Percentiles rank a stretch among this genome's conserved stretches.
phyloP scores from a whole-genome alignment of 2,329 filamentous ascomycete species.

The Septoria petroselini region DNA sequence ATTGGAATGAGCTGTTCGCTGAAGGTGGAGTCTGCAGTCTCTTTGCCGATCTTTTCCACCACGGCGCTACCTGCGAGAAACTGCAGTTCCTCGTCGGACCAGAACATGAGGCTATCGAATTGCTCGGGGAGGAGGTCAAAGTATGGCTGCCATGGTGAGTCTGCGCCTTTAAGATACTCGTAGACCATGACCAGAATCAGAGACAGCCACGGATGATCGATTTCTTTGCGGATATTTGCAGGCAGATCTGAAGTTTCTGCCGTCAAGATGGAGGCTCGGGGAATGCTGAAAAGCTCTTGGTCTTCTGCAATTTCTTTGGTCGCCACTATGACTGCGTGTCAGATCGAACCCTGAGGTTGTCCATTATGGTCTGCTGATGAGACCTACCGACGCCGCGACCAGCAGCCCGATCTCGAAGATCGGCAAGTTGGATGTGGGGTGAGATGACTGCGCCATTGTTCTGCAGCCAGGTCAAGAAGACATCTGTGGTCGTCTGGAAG shows the following conservation, averaged over 20 bases:
- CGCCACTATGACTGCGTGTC: conserved; percentile 57
- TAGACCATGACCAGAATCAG: conserved; percentile 78
- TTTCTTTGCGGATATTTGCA: conserved; percentile 25
- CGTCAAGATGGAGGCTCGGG: conserved; percentile 67
- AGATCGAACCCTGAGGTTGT: conserved; percentile 2
- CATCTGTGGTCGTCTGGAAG: conserved; percentile 44
- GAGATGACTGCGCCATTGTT: conserved; percentile 54
- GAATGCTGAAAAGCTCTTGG: conserved; percentile 76
- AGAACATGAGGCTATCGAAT: conserved; percentile 91
- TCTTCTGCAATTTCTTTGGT: conserved; percentile 66
- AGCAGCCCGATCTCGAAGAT: conserved; percentile 55
- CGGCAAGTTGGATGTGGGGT: conserved; percentile 56
- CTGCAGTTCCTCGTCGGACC: conserved; percentile 66
- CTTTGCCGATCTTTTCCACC: conserved; percentile 71
- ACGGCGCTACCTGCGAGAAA: conserved; percentile 75
- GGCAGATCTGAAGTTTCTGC: conserved; percentile 68
- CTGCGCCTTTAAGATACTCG: conserved; percentile 59
- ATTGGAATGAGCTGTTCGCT: conserved; percentile 55
- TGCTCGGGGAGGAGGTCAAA: conserved; percentile 67
- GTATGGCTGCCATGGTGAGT: conserved; percentile 74
- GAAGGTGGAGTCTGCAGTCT: conserved; percentile 68
- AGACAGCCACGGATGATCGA: conserved; percentile 50
- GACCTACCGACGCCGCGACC: conserved; percentile 62
- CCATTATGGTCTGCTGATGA: conserved; percentile 2
- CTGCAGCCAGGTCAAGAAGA: conserved; percentile 59